Evolutionary conservation across 164 flowering plant species (phyloP), one percentile per base, ranked within the genome.

Genomic region (Paratinospora sagittata): DNA sequence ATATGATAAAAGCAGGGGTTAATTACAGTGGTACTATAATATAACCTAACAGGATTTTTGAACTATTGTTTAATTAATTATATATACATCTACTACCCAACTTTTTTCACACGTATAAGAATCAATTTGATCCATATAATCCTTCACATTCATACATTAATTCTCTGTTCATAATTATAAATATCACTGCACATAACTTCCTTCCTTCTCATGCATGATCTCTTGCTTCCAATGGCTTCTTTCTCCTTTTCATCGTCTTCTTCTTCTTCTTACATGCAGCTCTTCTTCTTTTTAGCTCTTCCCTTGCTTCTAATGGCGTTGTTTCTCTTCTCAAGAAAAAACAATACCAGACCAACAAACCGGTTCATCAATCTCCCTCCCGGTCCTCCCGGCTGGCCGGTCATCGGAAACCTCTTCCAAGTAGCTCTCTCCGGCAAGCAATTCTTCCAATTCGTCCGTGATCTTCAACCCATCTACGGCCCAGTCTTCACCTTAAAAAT

Each of bases 351-450:
- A n/a, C 60, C 60, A 8, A 70, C 81, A 2, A 80, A 79, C 67
- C 68, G 73, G 0, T 73, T 65, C 27, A 83, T 65, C 27, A 83
- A 82, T 16, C 90, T 89, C 3, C 98, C 97, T 6, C 97, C 98
- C 0, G 97, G 97, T 0, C 98, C 98, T 0, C 90, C 89, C 0
- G 94, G 97, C 0, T 88, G 92, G 91, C 97, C 98, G 0, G 67
- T 95, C 0, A 94, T 90, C 2, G 98, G 98, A 7, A 95, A 92
- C 83, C 94, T 95, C 72, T 85, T 95, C 80, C 98, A 95, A 61
- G 79, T 89, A 0, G 91, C 92, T 14, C 78, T 79, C 14, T 89
- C 98, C 8, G 96, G 96, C 37, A 90, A 89, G 68, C 87, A 82
- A 3, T 95, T 92, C 78, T 85, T 86, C 66, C 77, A 85, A 67